Conservation (phyloP, 495 filamentous ascomycete genomes). For the Aspergillus mulundensis region DNA sequence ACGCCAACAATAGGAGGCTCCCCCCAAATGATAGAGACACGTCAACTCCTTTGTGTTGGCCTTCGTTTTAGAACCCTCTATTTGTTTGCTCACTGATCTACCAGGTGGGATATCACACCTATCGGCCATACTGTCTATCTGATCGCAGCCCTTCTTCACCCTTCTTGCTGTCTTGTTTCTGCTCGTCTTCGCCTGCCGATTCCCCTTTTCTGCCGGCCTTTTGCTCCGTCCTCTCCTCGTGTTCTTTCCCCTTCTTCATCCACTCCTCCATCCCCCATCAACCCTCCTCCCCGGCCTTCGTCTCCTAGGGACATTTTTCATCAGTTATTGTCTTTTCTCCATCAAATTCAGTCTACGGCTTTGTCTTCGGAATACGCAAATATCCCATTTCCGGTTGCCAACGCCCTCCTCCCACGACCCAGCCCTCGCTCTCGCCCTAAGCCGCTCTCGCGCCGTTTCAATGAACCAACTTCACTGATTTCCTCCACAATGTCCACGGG, state of each 20-base stretch:
- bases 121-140: not conserved
- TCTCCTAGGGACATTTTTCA: conserved; percentile 1
- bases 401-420: not conserved
- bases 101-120: not conserved
- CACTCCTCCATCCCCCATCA: conserved; percentile 1
- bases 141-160: not conserved
- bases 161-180: conserved; percentile 3
- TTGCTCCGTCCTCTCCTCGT: conserved; percentile 1
- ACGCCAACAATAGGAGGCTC: not conserved
- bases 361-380: not conserved
- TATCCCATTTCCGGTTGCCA: not conserved
- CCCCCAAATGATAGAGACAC: not conserved
- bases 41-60: not conserved
- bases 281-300: conserved; percentile 14
- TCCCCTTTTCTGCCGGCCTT: conserved; percentile 12
- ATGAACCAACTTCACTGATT: conserved; percentile 15
- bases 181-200: conserved; percentile 6
- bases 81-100: not conserved
- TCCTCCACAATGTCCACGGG: conserved; percentile 31
- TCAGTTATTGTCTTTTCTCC: conserved; percentile 8
- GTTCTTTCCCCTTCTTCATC: conserved; percentile 7
- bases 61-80: not conserved
- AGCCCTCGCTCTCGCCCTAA: conserved; percentile 4
- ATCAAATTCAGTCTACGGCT: conserved; percentile 2
- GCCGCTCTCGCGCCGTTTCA: conserved; percentile 14